phyloP scores from a whole-genome alignment of 305 asterid species.

The Rubia peregrina region DNA sequence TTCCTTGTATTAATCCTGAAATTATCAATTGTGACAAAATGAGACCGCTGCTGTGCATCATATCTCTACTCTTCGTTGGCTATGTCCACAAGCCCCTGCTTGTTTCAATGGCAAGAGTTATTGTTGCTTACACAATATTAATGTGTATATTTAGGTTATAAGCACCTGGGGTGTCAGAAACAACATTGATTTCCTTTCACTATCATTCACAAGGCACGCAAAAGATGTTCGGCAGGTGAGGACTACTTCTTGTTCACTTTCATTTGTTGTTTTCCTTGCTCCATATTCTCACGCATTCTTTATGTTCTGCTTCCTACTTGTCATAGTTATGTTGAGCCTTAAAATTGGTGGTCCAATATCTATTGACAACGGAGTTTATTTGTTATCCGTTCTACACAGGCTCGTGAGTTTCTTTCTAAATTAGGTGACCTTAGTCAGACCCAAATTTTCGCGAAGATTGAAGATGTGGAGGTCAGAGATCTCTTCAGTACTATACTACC shows the following conservation, averaged over 20 bases:
- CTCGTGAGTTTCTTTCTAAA: slow-evolving; percentile 72
- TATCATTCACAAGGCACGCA: slow-evolving; percentile 70
- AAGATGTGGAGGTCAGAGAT: slow-evolving; percentile 69
- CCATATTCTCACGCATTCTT: not conserved
- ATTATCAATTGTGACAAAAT: not conserved
- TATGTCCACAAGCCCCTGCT: not conserved
- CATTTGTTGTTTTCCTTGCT: not conserved
- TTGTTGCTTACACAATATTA: slow-evolving; percentile 15
- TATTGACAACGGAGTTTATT: not conserved
- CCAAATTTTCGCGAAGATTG: slow-evolving; percentile 84
- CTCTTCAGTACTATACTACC: slow-evolving; percentile 9
- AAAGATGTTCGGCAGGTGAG: slow-evolving; percentile 78
- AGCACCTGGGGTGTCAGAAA: slow-evolving; percentile 79
- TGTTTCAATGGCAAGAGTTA: not conserved
- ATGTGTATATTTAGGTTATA: slow-evolving; percentile 42
- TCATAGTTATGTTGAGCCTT: slow-evolving; percentile 7
- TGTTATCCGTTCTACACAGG: slow-evolving; percentile 34
- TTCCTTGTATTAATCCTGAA: not conserved
- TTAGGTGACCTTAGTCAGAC: slow-evolving; percentile 66
- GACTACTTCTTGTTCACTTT: not conserved
- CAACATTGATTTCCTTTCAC: slow-evolving; percentile 79
- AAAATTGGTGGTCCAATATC: not conserved
- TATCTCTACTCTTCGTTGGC: not conserved
- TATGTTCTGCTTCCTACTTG: not conserved
- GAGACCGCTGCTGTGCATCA: too few relatives aligned